phyloP scores from a whole-genome alignment of 1,284 basidiomycete genomes.

The Salmacisia buchloeana region DNA sequence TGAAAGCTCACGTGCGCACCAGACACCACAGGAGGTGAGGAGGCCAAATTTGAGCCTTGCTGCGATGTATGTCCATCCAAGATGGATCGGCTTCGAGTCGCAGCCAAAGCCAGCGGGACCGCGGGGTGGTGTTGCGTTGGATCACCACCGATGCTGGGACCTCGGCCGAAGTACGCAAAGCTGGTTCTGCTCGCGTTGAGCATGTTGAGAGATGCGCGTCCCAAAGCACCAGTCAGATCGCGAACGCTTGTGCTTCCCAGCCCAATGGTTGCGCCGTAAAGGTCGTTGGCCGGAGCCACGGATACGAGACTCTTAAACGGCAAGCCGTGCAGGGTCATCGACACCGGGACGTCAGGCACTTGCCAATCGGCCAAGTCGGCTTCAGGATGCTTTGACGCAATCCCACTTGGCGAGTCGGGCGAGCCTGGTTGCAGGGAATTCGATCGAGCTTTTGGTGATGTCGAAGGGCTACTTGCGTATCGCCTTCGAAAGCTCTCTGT shows the following conservation, averaged over 20 bases:
- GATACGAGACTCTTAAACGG: slow-evolving; percentile 73
- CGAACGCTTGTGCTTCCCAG: slow-evolving; percentile 33
- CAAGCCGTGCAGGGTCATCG: slow-evolving; percentile 60
- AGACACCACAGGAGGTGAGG: neutral
- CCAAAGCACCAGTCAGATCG: slow-evolving; percentile 12
- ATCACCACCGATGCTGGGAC: neutral
- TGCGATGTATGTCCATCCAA: neutral
- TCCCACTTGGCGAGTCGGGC: neutral
- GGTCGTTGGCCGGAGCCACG: slow-evolving; percentile 69
- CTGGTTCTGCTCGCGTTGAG: neutral
- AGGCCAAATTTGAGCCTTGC: neutral
- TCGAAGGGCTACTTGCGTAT: neutral
- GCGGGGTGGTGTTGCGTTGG: neutral
- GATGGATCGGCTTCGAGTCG: neutral
- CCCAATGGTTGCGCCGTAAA: slow-evolving; percentile 55
- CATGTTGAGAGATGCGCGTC: neutral
- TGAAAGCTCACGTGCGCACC: neutral
- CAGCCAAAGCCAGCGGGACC: neutral
- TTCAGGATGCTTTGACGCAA: neutral
- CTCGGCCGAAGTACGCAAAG: neutral
- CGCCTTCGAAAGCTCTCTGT: neutral
- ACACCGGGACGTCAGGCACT: slow-evolving; percentile 39
- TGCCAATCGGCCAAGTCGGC: neutral
- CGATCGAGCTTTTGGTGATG: neutral
- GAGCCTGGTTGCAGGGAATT: neutral